Evolutionary conservation across 306 rosid species (phyloP).

Genomic region (Prosopis cineraria): DNA sequence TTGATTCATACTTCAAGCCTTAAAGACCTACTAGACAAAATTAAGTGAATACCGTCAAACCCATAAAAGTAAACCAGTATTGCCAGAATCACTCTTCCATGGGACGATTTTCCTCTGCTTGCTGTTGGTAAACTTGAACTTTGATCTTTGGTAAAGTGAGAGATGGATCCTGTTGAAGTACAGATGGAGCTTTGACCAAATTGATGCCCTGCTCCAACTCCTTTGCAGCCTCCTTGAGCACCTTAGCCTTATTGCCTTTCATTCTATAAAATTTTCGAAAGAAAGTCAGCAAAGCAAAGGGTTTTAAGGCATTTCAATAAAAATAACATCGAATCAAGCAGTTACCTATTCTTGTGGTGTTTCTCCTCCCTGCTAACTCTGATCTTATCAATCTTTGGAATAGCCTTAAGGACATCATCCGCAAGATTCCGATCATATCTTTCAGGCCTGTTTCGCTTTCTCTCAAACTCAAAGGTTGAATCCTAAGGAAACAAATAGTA

Average conservation of each 20-base stretch:
- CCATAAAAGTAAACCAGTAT: neutral
- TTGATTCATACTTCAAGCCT: neutral
- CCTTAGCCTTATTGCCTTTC: constrained; percentile 48
- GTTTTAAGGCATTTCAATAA: neutral
- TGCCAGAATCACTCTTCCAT: constrained; percentile 70
- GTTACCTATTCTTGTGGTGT: constrained; percentile 58
- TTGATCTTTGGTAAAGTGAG: constrained; percentile 56
- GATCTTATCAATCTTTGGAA: constrained; percentile 72
- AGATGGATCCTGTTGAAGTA: constrained; percentile 49
- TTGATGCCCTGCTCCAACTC: constrained; percentile 55
- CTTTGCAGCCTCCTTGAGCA: constrained; percentile 36
- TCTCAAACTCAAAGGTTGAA: constrained; percentile 90
- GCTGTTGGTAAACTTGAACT: constrained; percentile 50
- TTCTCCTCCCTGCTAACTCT: constrained; percentile 53
- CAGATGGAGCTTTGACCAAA: constrained; percentile 64
- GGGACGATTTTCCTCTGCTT: constrained; percentile 43
- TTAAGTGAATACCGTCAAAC: constrained; percentile 9
- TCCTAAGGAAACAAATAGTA: constrained; percentile 48
- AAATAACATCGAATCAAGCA: constrained; percentile 29
- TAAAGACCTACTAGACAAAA: neutral
- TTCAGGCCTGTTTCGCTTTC: constrained; percentile 87
- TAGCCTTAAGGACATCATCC: constrained; percentile 64
- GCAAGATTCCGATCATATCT: constrained; percentile 79
- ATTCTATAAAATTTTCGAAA: constrained; percentile 46
- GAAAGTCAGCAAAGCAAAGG: constrained; percentile 16